A percentile compares a stretch with the other conserved stretches of the same genome.
These are phyloP conservation scores for Alternaria metachromatica DNA, from an alignment of 2,329 filamentous ascomycete species.

Conservation along the genomic window DNA sequence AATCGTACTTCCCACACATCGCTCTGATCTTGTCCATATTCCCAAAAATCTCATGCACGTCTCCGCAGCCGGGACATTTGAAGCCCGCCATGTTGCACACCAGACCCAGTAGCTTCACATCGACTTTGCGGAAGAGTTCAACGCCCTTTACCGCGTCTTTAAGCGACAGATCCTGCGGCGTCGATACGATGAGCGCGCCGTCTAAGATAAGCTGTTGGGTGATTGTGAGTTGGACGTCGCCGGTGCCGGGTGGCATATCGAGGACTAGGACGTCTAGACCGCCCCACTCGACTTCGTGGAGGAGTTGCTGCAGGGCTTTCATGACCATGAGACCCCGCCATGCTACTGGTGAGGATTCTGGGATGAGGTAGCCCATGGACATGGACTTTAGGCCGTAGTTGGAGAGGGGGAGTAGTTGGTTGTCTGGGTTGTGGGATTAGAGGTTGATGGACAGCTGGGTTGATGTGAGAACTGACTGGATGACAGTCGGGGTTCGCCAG, in stretches of 20 bases:
- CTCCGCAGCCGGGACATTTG: conserved; percentile 59
- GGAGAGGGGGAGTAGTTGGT: conserved; percentile 83
- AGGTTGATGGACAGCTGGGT: not conserved
- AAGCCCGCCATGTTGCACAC: conserved; percentile 60
- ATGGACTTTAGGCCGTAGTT: conserved; percentile 98
- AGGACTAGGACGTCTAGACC: conserved; percentile 86
- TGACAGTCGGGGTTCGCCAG: conserved; percentile 78
- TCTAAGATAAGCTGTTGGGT: conserved; percentile 92
- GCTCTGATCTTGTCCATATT: conserved; percentile 78
- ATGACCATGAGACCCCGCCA: conserved; percentile 98
- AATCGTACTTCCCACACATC: conserved; percentile 73
- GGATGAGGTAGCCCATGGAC: conserved; percentile 96
- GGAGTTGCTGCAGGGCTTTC: conserved; percentile 92
- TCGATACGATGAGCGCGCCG: conserved; percentile 86
- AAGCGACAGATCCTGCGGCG: conserved; percentile 89
- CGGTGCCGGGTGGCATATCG: conserved; percentile 91
- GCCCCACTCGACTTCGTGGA: conserved; percentile 95
- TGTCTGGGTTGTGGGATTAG: conserved; percentile 58
- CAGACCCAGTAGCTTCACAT: conserved; percentile 80
- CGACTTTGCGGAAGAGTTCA: conserved; percentile 88
- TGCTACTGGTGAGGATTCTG: conserved; percentile 80
- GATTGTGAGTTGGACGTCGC: conserved; percentile 95
- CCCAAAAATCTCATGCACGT: conserved; percentile 51
- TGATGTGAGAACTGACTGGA: conserved; percentile 60
- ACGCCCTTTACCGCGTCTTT: conserved; percentile 92